These are phyloP conservation scores for Pyricularia grisea DNA, from an alignment of 2,329 filamentous ascomycete genomes.

Conservation along the genomic window DNA sequence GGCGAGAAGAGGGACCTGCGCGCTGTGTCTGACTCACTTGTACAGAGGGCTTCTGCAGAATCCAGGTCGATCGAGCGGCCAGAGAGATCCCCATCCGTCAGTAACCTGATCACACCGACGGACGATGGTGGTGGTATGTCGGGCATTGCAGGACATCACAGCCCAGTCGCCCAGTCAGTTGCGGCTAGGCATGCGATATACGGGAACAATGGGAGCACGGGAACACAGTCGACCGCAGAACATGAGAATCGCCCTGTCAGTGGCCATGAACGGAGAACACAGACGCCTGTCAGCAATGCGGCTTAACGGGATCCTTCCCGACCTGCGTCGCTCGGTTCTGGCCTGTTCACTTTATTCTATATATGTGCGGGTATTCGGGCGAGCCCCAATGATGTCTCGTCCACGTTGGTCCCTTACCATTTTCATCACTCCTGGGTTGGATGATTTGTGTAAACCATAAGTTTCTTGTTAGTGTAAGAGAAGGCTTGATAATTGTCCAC, in stretches of 20 bases:
- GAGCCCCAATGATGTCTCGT: neutral
- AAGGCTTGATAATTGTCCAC: neutral
- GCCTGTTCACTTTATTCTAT: neutral
- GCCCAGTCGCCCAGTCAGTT: neutral
- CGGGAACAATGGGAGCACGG: neutral
- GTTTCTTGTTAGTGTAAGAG: neutral
- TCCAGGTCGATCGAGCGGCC: neutral
- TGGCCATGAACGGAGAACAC: neutral
- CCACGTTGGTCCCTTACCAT: neutral
- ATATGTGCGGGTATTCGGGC: neutral
- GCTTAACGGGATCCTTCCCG: neutral
- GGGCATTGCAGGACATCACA: neutral
- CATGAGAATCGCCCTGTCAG: neutral
- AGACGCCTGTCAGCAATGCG: neutral
- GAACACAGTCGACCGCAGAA: neutral
- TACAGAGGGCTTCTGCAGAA: conserved; percentile 1
- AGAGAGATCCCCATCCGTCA: conserved; percentile 11
- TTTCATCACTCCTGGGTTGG: neutral
- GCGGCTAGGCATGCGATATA: neutral
- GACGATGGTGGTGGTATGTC: neutral
- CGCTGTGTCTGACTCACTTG: neutral
- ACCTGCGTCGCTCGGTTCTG: neutral
- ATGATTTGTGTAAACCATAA: neutral
- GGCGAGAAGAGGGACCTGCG: neutral
- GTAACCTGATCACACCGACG: conserved; percentile 10